phyloP scores from a whole-genome alignment of 2,329 filamentous ascomycete genomes.

The Pochonia chlamydosporia region DNA sequence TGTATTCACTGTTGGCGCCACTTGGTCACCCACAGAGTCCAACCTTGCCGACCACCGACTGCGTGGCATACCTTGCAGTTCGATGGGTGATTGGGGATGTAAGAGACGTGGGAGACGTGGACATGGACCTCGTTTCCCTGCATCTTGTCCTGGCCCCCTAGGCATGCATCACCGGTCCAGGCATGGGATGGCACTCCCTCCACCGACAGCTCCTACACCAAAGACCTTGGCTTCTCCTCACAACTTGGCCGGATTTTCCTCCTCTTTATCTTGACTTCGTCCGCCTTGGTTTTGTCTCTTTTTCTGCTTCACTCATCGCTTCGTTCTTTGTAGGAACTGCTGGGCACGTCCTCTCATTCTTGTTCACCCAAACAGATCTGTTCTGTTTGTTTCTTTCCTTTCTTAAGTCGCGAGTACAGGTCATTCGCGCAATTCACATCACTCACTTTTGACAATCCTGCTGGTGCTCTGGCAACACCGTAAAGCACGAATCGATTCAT shows the following conservation, averaged over 20 bases:
- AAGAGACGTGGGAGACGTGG: background rate
- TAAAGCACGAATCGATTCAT: slow-evolving; percentile 1
- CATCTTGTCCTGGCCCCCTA: too few species aligned
- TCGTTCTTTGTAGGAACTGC: slow-evolving; percentile 17
- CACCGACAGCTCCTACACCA: too few species aligned
- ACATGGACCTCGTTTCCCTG: background rate
- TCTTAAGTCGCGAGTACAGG: slow-evolving; percentile 16
- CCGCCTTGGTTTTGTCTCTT: slow-evolving; percentile 4
- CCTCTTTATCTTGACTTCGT: slow-evolving; percentile 15
- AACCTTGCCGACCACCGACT: too few species aligned
- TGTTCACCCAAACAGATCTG: slow-evolving; percentile 17
- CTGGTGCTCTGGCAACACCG: slow-evolving; percentile 30
- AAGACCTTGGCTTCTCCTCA: background rate
- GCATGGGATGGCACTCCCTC: too few species aligned
- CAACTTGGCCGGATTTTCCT: background rate
- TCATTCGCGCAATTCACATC: slow-evolving; percentile 14
- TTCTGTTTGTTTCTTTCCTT: slow-evolving; percentile 25
- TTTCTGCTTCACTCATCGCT: background rate
- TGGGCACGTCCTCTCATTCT: slow-evolving; percentile 30
- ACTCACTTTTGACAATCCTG: slow-evolving; percentile 17
- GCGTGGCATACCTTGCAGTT: too few species aligned
- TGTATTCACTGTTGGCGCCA: too few species aligned
- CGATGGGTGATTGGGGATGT: too few species aligned
- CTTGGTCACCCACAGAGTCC: background rate
- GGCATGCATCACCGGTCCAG: too few species aligned